These are phyloP conservation scores for Viscum album DNA, from an alignment of 177 flowering plant species.

Conservation along the genomic window DNA sequence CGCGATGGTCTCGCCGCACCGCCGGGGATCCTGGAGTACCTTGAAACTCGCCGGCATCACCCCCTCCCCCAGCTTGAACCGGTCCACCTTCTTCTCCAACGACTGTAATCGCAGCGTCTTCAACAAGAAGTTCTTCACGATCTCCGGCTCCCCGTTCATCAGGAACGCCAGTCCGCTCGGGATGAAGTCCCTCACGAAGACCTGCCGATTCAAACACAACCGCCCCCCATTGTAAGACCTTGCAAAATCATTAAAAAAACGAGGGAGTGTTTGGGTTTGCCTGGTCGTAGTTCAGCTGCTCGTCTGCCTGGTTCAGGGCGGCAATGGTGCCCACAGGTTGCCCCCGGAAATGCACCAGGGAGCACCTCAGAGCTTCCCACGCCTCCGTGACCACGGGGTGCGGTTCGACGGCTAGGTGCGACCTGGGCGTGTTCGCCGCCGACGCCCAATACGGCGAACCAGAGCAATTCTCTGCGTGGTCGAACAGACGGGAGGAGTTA, in stretches of 20 bases:
- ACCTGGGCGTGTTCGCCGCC: neutral
- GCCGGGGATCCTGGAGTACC: constrained; percentile 39
- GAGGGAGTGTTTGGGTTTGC: constrained; percentile 11
- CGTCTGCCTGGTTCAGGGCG: constrained; percentile 39
- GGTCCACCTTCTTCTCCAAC: constrained; percentile 46
- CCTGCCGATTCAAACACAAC: constrained; percentile 18
- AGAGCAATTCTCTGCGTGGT: neutral
- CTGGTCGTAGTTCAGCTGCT: constrained; percentile 53
- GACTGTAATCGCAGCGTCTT: constrained; percentile 44
- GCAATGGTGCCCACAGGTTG: constrained; percentile 58
- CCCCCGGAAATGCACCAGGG: constrained; percentile 33
- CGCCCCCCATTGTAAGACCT: neutral
- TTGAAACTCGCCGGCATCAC: constrained; percentile 59
- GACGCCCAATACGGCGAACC: neutral
- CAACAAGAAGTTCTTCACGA: constrained; percentile 41
- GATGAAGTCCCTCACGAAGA: constrained; percentile 49
- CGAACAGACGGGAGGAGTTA: neutral
- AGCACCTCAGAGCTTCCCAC: constrained; percentile 42
- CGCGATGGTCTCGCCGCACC: constrained; percentile 31
- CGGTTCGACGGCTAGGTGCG: constrained; percentile 14
- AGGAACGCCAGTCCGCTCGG: constrained; percentile 47
- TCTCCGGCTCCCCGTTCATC: constrained; percentile 52
- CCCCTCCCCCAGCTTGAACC: constrained; percentile 46
- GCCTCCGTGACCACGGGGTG: constrained; percentile 32
- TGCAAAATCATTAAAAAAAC: neutral